These are phyloP conservation scores for Penicillium glabrum DNA, from an alignment of 2,329 filamentous ascomycete species.

Conservation along the genomic window DNA sequence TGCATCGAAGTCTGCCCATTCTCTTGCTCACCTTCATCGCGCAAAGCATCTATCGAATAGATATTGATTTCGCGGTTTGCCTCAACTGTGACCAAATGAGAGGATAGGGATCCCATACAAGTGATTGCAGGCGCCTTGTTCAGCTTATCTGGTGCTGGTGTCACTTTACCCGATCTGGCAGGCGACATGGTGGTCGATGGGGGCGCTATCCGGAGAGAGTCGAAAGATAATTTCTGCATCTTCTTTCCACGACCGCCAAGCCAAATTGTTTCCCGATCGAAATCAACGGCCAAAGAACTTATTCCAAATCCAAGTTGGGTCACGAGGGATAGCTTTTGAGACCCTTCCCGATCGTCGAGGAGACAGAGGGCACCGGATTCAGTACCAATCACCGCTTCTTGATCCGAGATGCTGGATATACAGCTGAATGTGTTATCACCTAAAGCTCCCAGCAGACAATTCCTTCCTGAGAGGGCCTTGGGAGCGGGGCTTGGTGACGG, in stretches of 20 bases:
- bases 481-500: slow-evolving; percentile 48
- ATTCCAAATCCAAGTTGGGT: slow-evolving; percentile 67
- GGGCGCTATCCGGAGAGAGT: slow-evolving; percentile 37
- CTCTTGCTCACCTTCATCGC: slow-evolving; percentile 30
- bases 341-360: slow-evolving; percentile 72
- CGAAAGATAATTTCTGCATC: slow-evolving; percentile 48
- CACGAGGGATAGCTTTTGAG: slow-evolving; percentile 68
- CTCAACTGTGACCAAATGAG: slow-evolving; percentile 74
- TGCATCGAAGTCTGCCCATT: slow-evolving; percentile 43
- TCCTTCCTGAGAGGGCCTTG: slow-evolving; percentile 78
- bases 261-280: slow-evolving; percentile 59
- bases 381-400: slow-evolving; percentile 77
- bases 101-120: slow-evolving; percentile 67
- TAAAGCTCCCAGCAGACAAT: slow-evolving; percentile 78
- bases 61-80: slow-evolving; percentile 69
- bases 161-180: slow-evolving; percentile 19
- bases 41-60: slow-evolving; percentile 49
- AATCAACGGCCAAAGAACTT: slow-evolving; percentile 63
- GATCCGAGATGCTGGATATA: slow-evolving; percentile 68
- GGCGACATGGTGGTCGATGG: slow-evolving; percentile 25
- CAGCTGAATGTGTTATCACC: slow-evolving; percentile 84
- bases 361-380: slow-evolving; percentile 89
- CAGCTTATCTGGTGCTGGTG: slow-evolving; percentile 18
- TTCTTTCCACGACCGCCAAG: slow-evolving; percentile 67
- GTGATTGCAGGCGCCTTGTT: slow-evolving; percentile 49